Base-by-base conservation (phyloP, 371 early-diverging fungal genomes). In the Dipsacomyces acuminosporus region DNA sequence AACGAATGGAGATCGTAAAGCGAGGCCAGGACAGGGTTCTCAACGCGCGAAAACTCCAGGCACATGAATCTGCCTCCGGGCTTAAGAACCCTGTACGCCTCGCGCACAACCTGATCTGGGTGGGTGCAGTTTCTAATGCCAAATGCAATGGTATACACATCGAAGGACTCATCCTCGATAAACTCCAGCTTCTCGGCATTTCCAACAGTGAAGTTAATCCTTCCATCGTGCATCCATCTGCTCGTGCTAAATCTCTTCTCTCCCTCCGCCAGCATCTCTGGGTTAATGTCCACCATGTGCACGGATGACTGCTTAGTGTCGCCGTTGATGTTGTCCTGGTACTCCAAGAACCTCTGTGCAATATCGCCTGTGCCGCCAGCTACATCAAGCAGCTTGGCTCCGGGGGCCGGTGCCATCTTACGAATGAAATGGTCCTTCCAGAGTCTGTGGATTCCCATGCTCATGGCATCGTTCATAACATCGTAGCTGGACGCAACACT, bases 281-380 rank as follows among this genome's bases (percentile, higher is more conserved):
- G 85, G 76, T 97, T 96, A 59, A 97, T 94, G 66, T 96, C 97
- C 3, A 96, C 82, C 59, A 96, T 82, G n/a, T 85, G 88, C 22
- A 95, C 95, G 3, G 81, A 71, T 9, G 48, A 40, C 11, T 43
- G 9, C 5, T 78, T 74, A 19, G 66, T 59, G 46, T 84, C 86
- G 19, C 77, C 77, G 64, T 90, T 84, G 22, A 80, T 77, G 53
- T 78, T 77, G 71, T 86, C 87, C 45, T 62, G 60, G 66, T 86
- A 88, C 58, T 93, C 84, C 38, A 96, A 74, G 70, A 95, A 95
- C 21, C 92, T 80, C 72, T 93, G 82, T 0, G 96, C 94, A 69
- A 97, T 93, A 64, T 97, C 98, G 59, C 96, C 96, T n/a, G 98
- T 96, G 41, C 98, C 98, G 19, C 98, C 98, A 35, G 98, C 98